These are phyloP conservation scores for Penicillium sp. DNA, from an alignment of 2,329 filamentous ascomycete genomes.

Conservation along the genomic window DNA sequence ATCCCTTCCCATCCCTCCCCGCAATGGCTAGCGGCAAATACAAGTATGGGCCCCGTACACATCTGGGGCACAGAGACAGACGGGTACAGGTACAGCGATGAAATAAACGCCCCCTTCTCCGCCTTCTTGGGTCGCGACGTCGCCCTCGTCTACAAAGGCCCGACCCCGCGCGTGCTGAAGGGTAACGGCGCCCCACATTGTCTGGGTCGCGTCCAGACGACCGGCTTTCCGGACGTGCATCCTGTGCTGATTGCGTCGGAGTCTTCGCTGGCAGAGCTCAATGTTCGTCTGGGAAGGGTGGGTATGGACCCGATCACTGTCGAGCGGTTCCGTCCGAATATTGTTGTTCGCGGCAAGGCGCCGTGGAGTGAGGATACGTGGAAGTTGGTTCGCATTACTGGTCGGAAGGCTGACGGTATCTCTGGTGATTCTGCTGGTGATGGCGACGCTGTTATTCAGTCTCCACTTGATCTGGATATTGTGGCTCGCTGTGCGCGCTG, in stretches of 20 bases:
- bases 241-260: slow-evolving; percentile 56
- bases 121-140: slow-evolving; percentile 56
- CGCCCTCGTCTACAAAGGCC: slow-evolving; percentile 61
- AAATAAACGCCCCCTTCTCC: slow-evolving; percentile 54
- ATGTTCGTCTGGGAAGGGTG: slow-evolving; percentile 46
- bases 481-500: slow-evolving; percentile 60
- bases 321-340: slow-evolving; percentile 63
- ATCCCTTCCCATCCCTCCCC: slow-evolving; percentile 56
- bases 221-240: slow-evolving; percentile 61
- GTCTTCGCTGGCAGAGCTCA: slow-evolving; percentile 57
- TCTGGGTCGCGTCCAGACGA: slow-evolving; percentile 54
- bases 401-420: neutral
- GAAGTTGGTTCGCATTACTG: slow-evolving; percentile 52
- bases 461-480: slow-evolving; percentile 52
- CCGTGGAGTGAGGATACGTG: slow-evolving; percentile 64
- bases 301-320: slow-evolving; percentile 53
- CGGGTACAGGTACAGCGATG: slow-evolving; percentile 52
- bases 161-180: slow-evolving; percentile 52
- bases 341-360: slow-evolving; percentile 55
- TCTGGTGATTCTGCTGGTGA: neutral
- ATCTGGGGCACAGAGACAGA: slow-evolving; percentile 62
- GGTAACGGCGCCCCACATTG: slow-evolving; percentile 55
- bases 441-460: neutral
- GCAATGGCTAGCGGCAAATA: slow-evolving; percentile 55
- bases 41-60: slow-evolving; percentile 48